Evolutionary conservation across 192 early-diverging fungal genomes (phyloP).

Genomic region (Dissophora ornata): DNA sequence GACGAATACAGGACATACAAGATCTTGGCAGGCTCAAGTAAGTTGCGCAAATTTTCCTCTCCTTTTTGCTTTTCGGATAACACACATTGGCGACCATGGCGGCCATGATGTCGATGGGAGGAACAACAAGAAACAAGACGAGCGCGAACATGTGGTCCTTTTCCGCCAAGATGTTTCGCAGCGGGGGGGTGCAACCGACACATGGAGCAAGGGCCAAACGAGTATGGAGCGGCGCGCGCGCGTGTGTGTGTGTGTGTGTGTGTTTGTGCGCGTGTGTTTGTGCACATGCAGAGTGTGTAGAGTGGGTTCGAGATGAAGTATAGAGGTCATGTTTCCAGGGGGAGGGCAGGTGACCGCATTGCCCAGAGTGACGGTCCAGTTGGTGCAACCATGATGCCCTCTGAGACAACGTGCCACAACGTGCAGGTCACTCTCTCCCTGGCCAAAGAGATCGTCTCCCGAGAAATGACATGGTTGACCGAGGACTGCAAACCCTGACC

Average conservation of each 20-base stretch:
- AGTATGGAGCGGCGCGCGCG: no score
- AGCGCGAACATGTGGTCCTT: constrained; percentile 21
- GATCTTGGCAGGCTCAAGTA: constrained; percentile 81
- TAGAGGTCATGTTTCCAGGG: no score
- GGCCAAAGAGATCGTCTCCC: no score
- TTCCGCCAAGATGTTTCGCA: background rate
- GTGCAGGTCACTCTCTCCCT: no score
- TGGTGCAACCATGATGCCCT: constrained; percentile 1
- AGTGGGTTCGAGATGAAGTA: no score
- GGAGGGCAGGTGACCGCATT: constrained; percentile 7
- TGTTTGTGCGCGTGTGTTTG: no score
- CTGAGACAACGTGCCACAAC: no score
- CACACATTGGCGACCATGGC: background rate
- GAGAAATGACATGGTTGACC: background rate
- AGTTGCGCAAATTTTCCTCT: constrained; percentile 28
- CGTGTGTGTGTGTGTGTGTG: no score
- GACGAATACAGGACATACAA: constrained; percentile 97
- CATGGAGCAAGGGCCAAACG: background rate
- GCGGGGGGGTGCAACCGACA: background rate
- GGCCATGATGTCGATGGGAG: no score
- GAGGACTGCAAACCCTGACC: no score
- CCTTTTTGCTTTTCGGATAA: background rate
- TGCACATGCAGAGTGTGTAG: no score
- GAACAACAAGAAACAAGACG: background rate
- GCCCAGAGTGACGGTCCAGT: constrained; percentile 4